Evolutionary conservation across 139 green algal genomes (phyloP), one percentile per base, ranked within the genome.

Genomic region (Coelastrella sp.): DNA sequence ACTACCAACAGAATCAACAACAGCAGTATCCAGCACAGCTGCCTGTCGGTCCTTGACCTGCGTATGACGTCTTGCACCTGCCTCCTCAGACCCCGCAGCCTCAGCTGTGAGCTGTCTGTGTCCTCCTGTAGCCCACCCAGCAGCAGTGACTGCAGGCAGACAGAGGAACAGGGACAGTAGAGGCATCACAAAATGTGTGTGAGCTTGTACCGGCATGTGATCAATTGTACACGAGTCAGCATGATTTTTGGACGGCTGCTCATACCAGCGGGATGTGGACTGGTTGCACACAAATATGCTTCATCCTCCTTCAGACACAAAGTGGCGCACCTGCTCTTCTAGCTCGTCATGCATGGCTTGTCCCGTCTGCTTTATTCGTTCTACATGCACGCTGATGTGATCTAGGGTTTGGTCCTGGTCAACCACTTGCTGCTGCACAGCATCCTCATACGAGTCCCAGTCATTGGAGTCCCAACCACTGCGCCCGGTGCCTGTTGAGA

Each of bases 301-400:
- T 19, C 53, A n/a, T 64, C 19, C 53, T 64, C 19, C 17, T 21
- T n/a, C 72, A 30, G 9, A 19, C 11, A 34, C 72, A 15, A n/a
- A n/a, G n/a, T n/a, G n/a, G n/a, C n/a, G n/a, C 57, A 83, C 76
- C 76, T 83, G 76, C 38, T 83, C 41, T 38, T 71, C 59, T 15
- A 83, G 76, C 37, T 83, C 76, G 21, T 83, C 76, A 41, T 83
- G 45, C 76, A 83, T 83, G 8, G 34, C 21, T 37, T 57, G 76
- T 1, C 76, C 76, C 57, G 45, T 62, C 38, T 83, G 35, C 57
- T 83, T 83, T 25, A 83, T 83, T 11, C 35, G 21, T 34, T 72
- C 76, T 2, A 83, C 76, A 27, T 83, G 76, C 41, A 83, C 35
- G 27, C 76, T 83, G 38, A 83, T 74, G 38, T 83, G 57, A 21